Evolutionary conservation across 2,329 filamentous ascomycete species (phyloP), one percentile per base, ranked within the genome.

Genomic region (Tolypocladium amazonense): DNA sequence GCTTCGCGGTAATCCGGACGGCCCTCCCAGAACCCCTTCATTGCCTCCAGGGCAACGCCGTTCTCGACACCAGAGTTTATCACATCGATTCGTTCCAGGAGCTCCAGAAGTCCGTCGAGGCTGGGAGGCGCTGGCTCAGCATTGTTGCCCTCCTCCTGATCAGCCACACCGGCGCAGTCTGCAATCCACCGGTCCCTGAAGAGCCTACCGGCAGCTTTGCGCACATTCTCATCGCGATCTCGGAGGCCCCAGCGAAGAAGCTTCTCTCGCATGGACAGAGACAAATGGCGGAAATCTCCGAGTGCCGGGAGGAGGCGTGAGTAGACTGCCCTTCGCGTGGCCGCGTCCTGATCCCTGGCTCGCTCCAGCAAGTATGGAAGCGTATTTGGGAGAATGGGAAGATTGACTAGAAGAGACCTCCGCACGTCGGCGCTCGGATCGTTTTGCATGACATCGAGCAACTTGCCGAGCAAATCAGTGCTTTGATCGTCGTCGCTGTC

Each of bases 101-200:
- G 81, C 72, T 99, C 94, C 3, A 94, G 81, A 7, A 99, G 79
- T 0, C 89, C 92, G n/a, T 93, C 88, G 12, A 94, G 82, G 61
- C 81, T 93, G 0, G 89, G 88, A 1, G 81, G 80, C 1, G 83
- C 80, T 7, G 83, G 75, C 61, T 85, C 80, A 20, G 75, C 75
- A 6, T 81, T 79, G 56, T 81, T 81, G 37, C 82, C 82, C 12
- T 81, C 83, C 23, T 80, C 79, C 56, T 84, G 82, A 43, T 86
- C 82, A 9, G 81, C 77, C 1, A 83, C 79, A 2, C 88, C 88
- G 7, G 89, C 92, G 67, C 92, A 97, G 69, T 97, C 91, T 70
- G 97, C 93, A 62, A 99, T 93, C 94, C 94, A 99, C n/a, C 91
- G 85, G 69, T 97, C 92, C 62, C 89, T 86, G 76, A 99, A 99